Evolutionary conservation across 768 basidiomycete genomes (phyloP), one percentile per base, ranked within the genome.

Genomic region (Boletus rex-veris): DNA sequence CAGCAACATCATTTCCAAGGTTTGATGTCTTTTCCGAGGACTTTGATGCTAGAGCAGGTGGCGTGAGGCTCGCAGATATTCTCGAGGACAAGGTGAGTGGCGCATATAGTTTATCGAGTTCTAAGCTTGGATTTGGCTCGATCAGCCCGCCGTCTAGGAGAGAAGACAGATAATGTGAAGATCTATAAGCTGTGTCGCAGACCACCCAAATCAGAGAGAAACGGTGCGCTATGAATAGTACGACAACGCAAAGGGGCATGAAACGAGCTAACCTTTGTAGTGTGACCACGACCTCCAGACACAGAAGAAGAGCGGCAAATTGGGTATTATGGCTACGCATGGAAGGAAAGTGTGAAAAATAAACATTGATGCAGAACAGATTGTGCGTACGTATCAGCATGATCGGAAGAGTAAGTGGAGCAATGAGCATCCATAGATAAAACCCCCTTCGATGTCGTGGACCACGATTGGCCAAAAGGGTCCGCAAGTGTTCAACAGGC

Each of bases 221-320:
- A 15, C n/a, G 36, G 43, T 15, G 16, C 19, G 14, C 48, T 21
- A 52, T 49, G 35, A 50, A 53, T 49, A 16, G 31, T 26, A 18
- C 30, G 39, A 26, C 16, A 14, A 4, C 26, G 42, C 8, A 28
- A 40, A 52, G 26, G 10, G 15, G 9, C 2, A 42, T 19, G 37
- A 41, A 48, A 3, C 12, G 7, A 38, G 31, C 69, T 57, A 53
- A 88, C 89, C 88, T 78, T 77, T 80, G 66, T 86, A 92, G 69
- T 92, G 90, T 38, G 84, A 86, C 89, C 89, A 92, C 40, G 88
- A 84, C 41, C 90, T 78, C 90, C 90, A 92, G 10, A 77, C 80
- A 61, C 88, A 90, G 70, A 88, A 92, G 74, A 92, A 90, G 67
- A 92, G 86, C 0, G 90, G 90, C 19, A 92, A 69, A 66, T 92